Evolutionary conservation across 2,329 filamentous ascomycete genomes (phyloP).

Genomic region (Aspergillus glaucus): DNA sequence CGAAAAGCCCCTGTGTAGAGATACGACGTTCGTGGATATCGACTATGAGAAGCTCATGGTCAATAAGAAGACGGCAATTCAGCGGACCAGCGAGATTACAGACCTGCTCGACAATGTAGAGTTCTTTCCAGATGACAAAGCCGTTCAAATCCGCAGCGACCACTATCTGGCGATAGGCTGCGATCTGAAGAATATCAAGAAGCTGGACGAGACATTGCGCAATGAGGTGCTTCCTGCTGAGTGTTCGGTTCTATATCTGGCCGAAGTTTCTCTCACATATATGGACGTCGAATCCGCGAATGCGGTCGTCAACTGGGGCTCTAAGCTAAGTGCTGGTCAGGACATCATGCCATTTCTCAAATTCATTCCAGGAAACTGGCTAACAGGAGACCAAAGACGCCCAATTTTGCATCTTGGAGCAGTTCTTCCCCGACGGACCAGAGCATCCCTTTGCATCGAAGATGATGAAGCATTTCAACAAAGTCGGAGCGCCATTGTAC

Average conservation of each 20-base stretch:
- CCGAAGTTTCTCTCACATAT: conserved; percentile 87
- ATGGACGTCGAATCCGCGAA: conserved; percentile 73
- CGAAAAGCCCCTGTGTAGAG: conserved; percentile 53
- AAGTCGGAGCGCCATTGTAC: conserved; percentile 70
- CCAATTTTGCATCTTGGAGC: conserved; percentile 80
- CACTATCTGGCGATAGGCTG: conserved; percentile 75
- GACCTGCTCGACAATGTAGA: conserved; percentile 45
- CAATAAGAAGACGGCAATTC: conserved; percentile 64
- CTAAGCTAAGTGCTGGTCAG: conserved; percentile 60
- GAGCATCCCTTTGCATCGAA: conserved; percentile 78
- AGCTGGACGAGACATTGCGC: conserved; percentile 55
- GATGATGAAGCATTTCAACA: conserved; percentile 78
- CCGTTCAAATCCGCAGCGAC: conserved; percentile 57
- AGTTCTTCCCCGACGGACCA: conserved; percentile 71
- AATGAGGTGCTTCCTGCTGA: conserved; percentile 52
- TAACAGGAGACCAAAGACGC: conserved; percentile 41
- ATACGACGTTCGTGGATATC: conserved; percentile 70
- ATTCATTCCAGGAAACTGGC: neutral
- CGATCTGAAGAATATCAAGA: conserved; percentile 63
- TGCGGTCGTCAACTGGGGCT: conserved; percentile 71
- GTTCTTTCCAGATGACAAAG: conserved; percentile 21
- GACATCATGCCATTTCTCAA: conserved; percentile 7
- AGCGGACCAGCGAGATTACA: conserved; percentile 55
- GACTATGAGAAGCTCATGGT: conserved; percentile 77
- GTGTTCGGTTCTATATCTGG: conserved; percentile 68